Base-by-base conservation (phyloP, 2,329 filamentous ascomycete species). In the Aspergillus sp. region DNA sequence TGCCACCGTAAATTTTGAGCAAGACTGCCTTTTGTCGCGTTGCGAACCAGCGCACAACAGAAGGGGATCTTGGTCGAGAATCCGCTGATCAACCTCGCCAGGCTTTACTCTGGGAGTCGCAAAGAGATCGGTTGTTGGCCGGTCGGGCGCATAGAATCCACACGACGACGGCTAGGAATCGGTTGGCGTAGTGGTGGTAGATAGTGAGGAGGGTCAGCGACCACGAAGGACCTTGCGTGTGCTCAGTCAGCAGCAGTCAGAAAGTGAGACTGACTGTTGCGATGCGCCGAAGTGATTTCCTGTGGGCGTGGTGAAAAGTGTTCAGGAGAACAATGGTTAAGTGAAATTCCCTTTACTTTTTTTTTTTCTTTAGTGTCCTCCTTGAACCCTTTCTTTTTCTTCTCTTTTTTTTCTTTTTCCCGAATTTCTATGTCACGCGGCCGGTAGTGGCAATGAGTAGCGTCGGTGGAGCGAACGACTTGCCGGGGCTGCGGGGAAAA, bases 111-210 rank as follows among this genome's bases (percentile, higher is more conserved):
- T 36, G 59, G 62, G 32, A 63, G 54, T 23, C 59, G 52, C 19
- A 61, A 47, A 17, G 42, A 53, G 36, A 56, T 39, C 27, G 58
- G 57, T 39, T 23, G 51, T 17, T 59, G 51, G 49, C 55, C 61
- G 59, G 54, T 58, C 50, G 61, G 55, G 63, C 58, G 63, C 64
- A 67, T 67, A 59, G 58, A 64, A 66, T 54, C 47, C 54, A 59
- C 25, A 57, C 41, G 23, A 32, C 38, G 49, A 47, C 36, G 50
- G 36, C 27, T 44, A 30, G 21, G 19, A 48, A 39, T 30, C 21
- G 21, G 39, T 32, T 7, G 52, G 41, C 8, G 47, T 47, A 58
- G 32, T 50, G 19, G 21, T 44, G 30, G 36, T 36, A 54, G 41
- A 57, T 50, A 15, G 57, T 27, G 23, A 54, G 30, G 41, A 52